Conservation (phyloP, 1,284 basidiomycete species). For the Tilletia horrida region DNA sequence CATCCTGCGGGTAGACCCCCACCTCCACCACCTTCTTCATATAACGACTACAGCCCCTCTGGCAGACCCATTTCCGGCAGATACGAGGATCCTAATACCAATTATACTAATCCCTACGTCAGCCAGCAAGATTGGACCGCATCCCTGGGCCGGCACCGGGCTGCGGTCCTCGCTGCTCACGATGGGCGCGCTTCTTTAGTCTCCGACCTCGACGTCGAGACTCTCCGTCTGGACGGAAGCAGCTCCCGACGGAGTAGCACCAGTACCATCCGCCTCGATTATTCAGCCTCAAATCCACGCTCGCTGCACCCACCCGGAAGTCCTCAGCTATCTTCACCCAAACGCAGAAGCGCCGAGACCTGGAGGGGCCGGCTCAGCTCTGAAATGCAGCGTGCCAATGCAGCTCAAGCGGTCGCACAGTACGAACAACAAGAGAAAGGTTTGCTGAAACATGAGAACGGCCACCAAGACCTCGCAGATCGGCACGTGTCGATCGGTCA, state of each 20-base stretch:
- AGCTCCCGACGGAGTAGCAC: constrained; percentile 37
- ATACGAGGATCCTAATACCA: not conserved
- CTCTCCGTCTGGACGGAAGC: constrained; percentile 43
- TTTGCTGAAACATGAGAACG: not conserved
- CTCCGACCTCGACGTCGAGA: constrained; percentile 50
- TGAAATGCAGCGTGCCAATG: not conserved
- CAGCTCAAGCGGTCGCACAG: not conserved
- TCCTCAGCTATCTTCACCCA: constrained; percentile 28
- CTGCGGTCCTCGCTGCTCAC: constrained; percentile 27
- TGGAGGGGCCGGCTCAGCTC: not conserved
- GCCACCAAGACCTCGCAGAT: not conserved
- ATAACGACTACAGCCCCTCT: not conserved
- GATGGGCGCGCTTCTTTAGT: constrained; percentile 45
- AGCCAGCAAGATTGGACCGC: constrained; percentile 11
- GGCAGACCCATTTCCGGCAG: not conserved
- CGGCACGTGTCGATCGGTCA: not conserved
- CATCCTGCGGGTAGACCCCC: constrained; percentile 2
- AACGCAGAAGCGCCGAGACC: constrained; percentile 27
- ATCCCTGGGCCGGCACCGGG: constrained; percentile 16
- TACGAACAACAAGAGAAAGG: not conserved
- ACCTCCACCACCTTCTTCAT: not conserved
- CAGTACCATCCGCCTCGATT: constrained; percentile 33
- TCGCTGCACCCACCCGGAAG: constrained; percentile 18
- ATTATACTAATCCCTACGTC: not conserved
- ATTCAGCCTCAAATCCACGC: not conserved